Evolutionary conservation across 2,329 filamentous ascomycete genomes (phyloP), one percentile per base, ranked within the genome.

Genomic region (Cytospora piceae): DNA sequence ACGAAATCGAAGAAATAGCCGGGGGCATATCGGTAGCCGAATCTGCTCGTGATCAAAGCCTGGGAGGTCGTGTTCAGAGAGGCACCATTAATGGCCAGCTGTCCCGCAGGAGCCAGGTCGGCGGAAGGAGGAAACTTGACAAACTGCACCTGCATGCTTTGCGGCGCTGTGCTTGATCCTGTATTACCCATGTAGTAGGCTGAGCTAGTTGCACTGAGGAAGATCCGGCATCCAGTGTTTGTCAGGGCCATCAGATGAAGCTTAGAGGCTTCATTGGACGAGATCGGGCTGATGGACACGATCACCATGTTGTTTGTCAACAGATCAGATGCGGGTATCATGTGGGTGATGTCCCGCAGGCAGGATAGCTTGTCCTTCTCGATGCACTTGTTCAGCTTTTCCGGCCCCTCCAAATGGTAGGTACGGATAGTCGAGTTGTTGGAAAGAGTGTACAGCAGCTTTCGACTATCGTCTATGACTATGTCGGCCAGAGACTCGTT

Each of bases 81-180:
- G 37, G 84, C 81, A 68, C 68, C 74, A 63, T 71, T 77, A 68
- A 70, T 77, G 66, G 77, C 79, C 49, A 81, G 77, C 22, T 58
- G 63, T 17, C 56, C 53, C 15, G 29, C 51, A 15, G 31, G 22
- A 11, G 39, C 51, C 22, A 52, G 39, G n/a, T 62, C 37, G n/a
- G 24, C 34, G n/a, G 63, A 63, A 0, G 95, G 95, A 1, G 96
- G 95, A 66, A 97, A 96, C 74, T 95, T 96, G 77, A 99, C 92
- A 73, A 96, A 95, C 71, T 96, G 91, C n/a, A 97, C 88, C 77
- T 97, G 94, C 93, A 99, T 97, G 77, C 93, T 97, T 71, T 92
- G 94, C 0, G 95, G 94, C 0, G 91, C 88, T 65, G 83, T 76
- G 66, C 83, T 89, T 9, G 86, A 83, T 24, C 85, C 82, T 27